A percentile compares a stretch with the other conserved stretches of the same genome.
These are phyloP conservation scores for Trichoderma sp. DNA, from an alignment of 2,329 filamentous ascomycete species.

Conservation along the genomic window DNA sequence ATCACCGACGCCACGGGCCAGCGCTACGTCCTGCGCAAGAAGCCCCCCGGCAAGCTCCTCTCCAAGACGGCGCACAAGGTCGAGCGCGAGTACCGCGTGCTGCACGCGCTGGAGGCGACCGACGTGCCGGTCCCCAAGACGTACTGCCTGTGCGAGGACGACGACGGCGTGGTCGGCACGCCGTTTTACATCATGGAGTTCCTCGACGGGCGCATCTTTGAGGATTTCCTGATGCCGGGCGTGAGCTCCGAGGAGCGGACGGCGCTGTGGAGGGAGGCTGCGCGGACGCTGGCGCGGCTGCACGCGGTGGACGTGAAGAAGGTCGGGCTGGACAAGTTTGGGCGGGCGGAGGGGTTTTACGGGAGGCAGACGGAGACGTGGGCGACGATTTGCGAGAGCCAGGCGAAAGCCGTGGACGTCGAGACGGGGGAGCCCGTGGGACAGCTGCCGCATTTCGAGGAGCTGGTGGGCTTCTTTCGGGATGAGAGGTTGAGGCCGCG, in stretches of 20 bases:
- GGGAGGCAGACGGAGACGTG: slow-evolving; percentile 84
- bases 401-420: slow-evolving; percentile 73
- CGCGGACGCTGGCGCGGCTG: slow-evolving; percentile 80
- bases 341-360: slow-evolving; percentile 77
- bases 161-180: slow-evolving; percentile 77
- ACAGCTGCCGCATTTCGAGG: slow-evolving; percentile 78
- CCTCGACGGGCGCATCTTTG: slow-evolving; percentile 89
- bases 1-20: slow-evolving; percentile 70
- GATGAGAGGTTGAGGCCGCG: slow-evolving; percentile 69
- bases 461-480: slow-evolving; percentile 77
- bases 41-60: slow-evolving; percentile 90
- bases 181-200: slow-evolving; percentile 98
- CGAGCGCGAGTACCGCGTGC: slow-evolving; percentile 90
- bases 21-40: slow-evolving; percentile 92
- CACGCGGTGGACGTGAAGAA: slow-evolving; percentile 70
- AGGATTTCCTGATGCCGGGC: slow-evolving; percentile 79
- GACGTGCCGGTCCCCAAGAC: slow-evolving; percentile 84
- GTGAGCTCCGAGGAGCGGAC: slow-evolving; percentile 68
- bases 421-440: slow-evolving; percentile 79
- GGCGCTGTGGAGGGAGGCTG: slow-evolving; percentile 83
- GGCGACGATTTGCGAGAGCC: slow-evolving; percentile 72
- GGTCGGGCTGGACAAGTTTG: slow-evolving; percentile 73
- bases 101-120: slow-evolving; percentile 76
- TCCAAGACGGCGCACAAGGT: slow-evolving; percentile 95
- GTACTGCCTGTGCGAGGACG: slow-evolving; percentile 84